Evolutionary conservation across 2,329 filamentous ascomycete genomes (phyloP).

Genomic region (Anthostomella pinea): DNA sequence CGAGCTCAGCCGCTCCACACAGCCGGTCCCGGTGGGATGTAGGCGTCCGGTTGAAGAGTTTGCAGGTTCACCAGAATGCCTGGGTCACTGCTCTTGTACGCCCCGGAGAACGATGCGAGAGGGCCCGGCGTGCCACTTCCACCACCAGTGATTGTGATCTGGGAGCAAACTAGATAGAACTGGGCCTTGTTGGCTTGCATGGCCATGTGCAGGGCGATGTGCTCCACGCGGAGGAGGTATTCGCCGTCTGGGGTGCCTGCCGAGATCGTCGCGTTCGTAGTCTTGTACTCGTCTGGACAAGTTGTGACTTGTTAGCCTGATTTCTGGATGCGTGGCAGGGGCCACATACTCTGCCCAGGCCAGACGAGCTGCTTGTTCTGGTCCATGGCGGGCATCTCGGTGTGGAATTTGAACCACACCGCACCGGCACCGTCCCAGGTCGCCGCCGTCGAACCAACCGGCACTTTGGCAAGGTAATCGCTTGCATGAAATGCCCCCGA

Average conservation of each 20-base stretch:
- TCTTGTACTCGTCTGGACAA: slow-evolving; percentile 33
- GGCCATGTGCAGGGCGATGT: slow-evolving; percentile 39
- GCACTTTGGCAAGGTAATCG: slow-evolving; percentile 39
- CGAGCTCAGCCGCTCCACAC: slow-evolving; percentile 21
- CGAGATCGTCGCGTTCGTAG: slow-evolving; percentile 35
- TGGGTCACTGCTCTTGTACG: slow-evolving; percentile 33
- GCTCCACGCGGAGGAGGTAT: slow-evolving; percentile 40
- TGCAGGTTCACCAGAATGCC: slow-evolving; percentile 33
- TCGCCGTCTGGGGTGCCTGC: slow-evolving; percentile 33
- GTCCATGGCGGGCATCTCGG: slow-evolving; percentile 42
- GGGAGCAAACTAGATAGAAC: slow-evolving; percentile 39
- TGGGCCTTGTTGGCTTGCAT: slow-evolving; percentile 35
- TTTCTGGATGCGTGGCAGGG: too few species aligned
- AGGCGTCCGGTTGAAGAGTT: slow-evolving; percentile 24
- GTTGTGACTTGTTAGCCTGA: too few species aligned
- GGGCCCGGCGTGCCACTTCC: slow-evolving; percentile 33
- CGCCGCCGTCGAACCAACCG: slow-evolving; percentile 29
- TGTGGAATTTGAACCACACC: slow-evolving; percentile 38
- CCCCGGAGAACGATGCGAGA: slow-evolving; percentile 33
- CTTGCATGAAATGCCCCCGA: too few species aligned
- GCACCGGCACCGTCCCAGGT: slow-evolving; percentile 37
- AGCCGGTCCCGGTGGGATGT: slow-evolving; percentile 28
- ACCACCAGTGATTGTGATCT: slow-evolving; percentile 37
- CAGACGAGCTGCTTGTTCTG: slow-evolving; percentile 46
- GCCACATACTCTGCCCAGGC: slow-evolving; percentile 33